Percentiles rank a stretch among this genome's conserved stretches.
These are phyloP conservation scores for Corynascus novoguineensis DNA, from an alignment of 495 filamentous ascomycete species.

Conservation along the genomic window DNA sequence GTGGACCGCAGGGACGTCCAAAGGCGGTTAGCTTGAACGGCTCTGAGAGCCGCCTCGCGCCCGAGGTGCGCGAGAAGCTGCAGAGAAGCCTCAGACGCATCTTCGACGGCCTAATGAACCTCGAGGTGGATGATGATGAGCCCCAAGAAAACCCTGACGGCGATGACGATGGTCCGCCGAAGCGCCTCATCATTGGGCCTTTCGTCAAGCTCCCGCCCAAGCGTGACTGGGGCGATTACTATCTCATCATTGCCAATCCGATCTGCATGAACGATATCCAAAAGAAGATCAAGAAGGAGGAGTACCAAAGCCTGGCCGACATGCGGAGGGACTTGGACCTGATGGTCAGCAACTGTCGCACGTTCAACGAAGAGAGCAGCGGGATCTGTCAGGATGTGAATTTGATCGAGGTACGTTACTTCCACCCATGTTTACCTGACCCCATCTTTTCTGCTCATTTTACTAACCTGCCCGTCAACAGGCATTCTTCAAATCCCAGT, in stretches of 20 bases:
- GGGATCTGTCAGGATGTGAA: conserved; percentile 87
- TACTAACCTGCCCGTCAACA: conserved; percentile 27
- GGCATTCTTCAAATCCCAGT: conserved; percentile 60
- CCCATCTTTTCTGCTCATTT: conserved; percentile 21
- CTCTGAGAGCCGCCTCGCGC: conserved; percentile 28
- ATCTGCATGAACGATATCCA: conserved; percentile 92
- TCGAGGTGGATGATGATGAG: conserved; percentile 63
- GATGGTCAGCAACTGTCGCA: conserved; percentile 84
- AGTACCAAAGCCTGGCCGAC: conserved; percentile 74
- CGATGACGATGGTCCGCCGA: conserved; percentile 36
- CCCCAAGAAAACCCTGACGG: conserved; percentile 30
- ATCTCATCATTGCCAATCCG: conserved; percentile 81
- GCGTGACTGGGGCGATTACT: conserved; percentile 85
- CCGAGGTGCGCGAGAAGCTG: conserved; percentile 55
- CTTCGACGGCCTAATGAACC: conserved; percentile 70
- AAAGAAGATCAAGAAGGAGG: conserved; percentile 87
- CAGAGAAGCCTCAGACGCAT: conserved; percentile 70
- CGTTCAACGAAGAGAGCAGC: conserved; percentile 93
- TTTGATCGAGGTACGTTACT: conserved; percentile 70
- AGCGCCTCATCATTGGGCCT: conserved; percentile 82
- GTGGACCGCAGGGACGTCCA: conserved; percentile 57
- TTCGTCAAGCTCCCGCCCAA: conserved; percentile 90
- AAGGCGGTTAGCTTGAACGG: conserved; percentile 42
- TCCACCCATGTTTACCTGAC: background rate
- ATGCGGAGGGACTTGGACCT: conserved; percentile 76